Percentiles rank a stretch among this genome's conserved stretches.
Conservation (phyloP, 768 basidiomycete species). For the Suillus cothurnatus region DNA sequence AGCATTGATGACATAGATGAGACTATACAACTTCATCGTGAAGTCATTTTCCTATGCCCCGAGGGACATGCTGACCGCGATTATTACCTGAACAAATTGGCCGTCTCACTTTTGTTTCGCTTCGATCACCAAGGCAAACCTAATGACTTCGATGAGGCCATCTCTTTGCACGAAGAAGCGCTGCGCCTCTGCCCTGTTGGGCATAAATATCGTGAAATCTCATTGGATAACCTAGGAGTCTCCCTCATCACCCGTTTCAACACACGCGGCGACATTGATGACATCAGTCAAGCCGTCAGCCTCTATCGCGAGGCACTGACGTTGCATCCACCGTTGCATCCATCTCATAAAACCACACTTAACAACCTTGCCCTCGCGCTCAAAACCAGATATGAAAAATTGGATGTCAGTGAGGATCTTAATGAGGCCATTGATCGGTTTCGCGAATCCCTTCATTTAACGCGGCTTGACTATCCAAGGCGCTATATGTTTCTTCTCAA, state of each 20-base stretch:
- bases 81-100: background rate
- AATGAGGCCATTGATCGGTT: background rate
- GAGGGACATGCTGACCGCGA: background rate
- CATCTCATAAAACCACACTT: background rate
- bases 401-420: background rate
- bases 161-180: background rate
- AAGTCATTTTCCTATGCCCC: background rate
- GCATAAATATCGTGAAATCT: fast-evolving
- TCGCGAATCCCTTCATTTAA: background rate
- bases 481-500: background rate
- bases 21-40: background rate
- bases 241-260: background rate
- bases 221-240: background rate
- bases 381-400: background rate
- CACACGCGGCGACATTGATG: background rate
- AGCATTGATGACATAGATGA: too few relatives aligned
- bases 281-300: background rate
- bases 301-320: background rate
- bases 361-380: background rate
- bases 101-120: background rate
- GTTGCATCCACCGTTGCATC: background rate
- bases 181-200: background rate
- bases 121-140: background rate
- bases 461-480: background rate
- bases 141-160: background rate